Percentiles rank a stretch among this genome's conserved stretches.
These are phyloP conservation scores for Taiozyma onychis DNA, from an alignment of 1,139 yeast species.

Conservation along the genomic window DNA sequence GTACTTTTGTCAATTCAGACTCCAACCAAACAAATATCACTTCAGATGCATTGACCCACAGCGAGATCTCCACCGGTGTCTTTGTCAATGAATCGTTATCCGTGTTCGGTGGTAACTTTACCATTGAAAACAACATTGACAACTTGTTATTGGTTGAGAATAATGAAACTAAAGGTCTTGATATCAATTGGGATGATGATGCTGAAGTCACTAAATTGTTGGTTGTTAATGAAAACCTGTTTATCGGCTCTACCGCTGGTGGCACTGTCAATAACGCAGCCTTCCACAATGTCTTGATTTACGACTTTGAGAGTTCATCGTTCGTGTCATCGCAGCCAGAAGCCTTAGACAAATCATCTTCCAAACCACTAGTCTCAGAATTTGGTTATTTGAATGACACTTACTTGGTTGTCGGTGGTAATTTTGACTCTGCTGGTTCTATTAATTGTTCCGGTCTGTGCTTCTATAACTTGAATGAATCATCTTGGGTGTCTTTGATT, in stretches of 20 bases:
- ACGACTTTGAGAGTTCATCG: constrained; percentile 33
- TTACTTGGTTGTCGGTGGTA: constrained; percentile 68
- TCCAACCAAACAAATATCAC: constrained; percentile 13
- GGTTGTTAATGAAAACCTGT: constrained; percentile 25
- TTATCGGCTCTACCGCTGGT: constrained; percentile 31
- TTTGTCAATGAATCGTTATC: constrained; percentile 45
- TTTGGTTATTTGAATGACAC: constrained; percentile 39
- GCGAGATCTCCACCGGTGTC: constrained; percentile 20
- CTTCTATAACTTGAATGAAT: constrained; percentile 51
- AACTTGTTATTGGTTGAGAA: constrained; percentile 34
- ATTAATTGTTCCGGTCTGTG: constrained; percentile 61
- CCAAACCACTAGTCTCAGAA: constrained; percentile 40
- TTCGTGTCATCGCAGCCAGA: constrained; percentile 13
- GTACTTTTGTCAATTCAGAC: constrained; percentile 10
- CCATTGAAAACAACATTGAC: constrained; percentile 22
- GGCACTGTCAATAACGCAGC: constrained; percentile 24
- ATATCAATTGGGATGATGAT: constrained; percentile 16
- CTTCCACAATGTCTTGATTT: constrained; percentile 44
- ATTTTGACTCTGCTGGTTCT: constrained; percentile 56
- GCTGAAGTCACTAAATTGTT: constrained; percentile 16
- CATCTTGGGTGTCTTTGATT: constrained; percentile 50
- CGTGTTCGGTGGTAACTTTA: constrained; percentile 51
- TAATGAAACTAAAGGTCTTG: constrained; percentile 26
- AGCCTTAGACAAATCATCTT: constrained; percentile 9
- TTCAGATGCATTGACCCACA: constrained; percentile 7